Base-by-base conservation (phyloP, 139 green algal species). In the Ettlia oleoabundans region DNA sequence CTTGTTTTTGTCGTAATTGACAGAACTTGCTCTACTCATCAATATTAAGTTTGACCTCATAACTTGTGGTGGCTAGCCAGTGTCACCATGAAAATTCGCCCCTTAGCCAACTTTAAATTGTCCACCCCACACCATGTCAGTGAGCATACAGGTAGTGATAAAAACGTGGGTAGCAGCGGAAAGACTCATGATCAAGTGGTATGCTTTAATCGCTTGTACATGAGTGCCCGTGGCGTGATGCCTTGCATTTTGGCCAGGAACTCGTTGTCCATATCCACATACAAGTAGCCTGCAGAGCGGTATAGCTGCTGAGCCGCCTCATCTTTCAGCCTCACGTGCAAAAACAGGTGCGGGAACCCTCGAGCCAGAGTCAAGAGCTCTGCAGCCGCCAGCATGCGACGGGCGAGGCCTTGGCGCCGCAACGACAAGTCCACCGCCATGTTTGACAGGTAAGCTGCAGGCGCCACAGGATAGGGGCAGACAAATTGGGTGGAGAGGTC, bases 371-470 rank as follows among this genome's bases (percentile, higher is more conserved):
- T 63, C 7, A 82, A 38, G 30, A 64, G 63, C 38, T 88, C 86
- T 30, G 76, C 80, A 1, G 76, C 52, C 7, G 22, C 35, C 47
- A 89, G 73, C 66, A 89, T 55, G 13, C 30, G 41, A 42, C 72
- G 64, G 18, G 82, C 86, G 5, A 83, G 53, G 43, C 86, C 86
- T 21, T 78, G 58, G 38, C 84, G 83, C 40, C 84, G 70, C 62
- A 80, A 81, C 28, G n/a, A 64, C 30, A 41, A 19, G 22, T 87
- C 82, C n/a, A 89, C 85, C 15, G 86, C 78, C 52, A 87, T 89
- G 78, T 89, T 89, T 53, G 78, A 74, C 37, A 89, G 43, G 65
- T 88, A 89, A 43, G 78, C 78, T 28, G 78, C 72, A n/a, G n/a
- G n/a, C n/a, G n/a, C n/a, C n/a, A n/a, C n/a, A n/a, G n/a, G n/a